A percentile compares a stretch with the other conserved stretches of the same genome.
phyloP scores from a whole-genome alignment of 2,329 filamentous ascomycete species.

The Trichophyton schoenleinii region DNA sequence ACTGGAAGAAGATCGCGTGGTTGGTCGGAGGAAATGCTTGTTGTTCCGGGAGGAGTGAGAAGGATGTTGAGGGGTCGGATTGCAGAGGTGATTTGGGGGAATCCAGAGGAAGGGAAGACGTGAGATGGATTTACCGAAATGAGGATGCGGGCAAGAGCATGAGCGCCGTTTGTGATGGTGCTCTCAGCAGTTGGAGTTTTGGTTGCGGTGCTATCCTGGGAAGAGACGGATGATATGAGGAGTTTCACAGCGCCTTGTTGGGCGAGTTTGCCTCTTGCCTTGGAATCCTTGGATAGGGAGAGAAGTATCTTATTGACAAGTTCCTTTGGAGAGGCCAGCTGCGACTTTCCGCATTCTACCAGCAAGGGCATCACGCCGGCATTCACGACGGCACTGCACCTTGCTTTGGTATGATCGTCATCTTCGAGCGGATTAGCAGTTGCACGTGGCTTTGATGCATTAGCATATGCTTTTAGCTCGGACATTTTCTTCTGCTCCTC shows the following conservation, averaged over 20 bases:
- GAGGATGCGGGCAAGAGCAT: slow-evolving; percentile 70
- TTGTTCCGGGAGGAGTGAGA: slow-evolving; percentile 49
- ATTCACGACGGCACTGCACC: slow-evolving; percentile 68
- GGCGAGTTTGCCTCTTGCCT: slow-evolving; percentile 64
- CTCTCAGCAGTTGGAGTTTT: slow-evolving; percentile 27
- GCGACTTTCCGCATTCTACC: slow-evolving; percentile 57
- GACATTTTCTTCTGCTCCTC: slow-evolving; percentile 88
- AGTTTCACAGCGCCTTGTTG: slow-evolving; percentile 91
- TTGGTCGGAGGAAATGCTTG: slow-evolving; percentile 39
- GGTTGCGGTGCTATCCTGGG: slow-evolving; percentile 28
- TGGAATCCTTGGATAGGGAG: slow-evolving; percentile 60
- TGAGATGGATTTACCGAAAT: slow-evolving; percentile 76
- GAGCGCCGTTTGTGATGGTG: slow-evolving; percentile 49
- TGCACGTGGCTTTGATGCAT: slow-evolving; percentile 54
- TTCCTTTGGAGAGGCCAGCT: slow-evolving; percentile 52
- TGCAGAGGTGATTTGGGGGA: slow-evolving; percentile 60
- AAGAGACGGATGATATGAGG: slow-evolving; percentile 54
- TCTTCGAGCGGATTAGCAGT: slow-evolving; percentile 56
- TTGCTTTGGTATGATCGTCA: slow-evolving; percentile 58
- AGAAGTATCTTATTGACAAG: slow-evolving; percentile 67
- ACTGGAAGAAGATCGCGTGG: slow-evolving; percentile 70
- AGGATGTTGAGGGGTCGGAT: slow-evolving; percentile 70
- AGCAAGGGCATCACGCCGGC: slow-evolving; percentile 66
- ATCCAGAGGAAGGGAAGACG: slow-evolving; percentile 68
- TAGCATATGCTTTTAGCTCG: slow-evolving; percentile 88